Percentiles rank a stretch among this genome's conserved stretches.
phyloP scores from a whole-genome alignment of 805 yeast species.

The Schwanniomyces occidentalis region DNA sequence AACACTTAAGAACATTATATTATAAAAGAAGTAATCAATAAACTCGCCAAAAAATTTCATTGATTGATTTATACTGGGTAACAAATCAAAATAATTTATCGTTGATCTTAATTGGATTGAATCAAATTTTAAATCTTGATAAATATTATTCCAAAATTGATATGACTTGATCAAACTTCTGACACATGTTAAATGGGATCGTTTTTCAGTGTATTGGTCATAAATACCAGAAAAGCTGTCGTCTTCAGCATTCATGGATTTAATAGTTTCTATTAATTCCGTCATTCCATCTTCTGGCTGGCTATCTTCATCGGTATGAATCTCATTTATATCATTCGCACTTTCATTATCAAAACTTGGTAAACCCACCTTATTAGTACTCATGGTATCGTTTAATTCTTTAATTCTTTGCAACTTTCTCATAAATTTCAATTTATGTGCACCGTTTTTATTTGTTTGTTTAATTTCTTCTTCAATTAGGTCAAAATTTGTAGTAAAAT shows the following conservation, averaged over 20 bases:
- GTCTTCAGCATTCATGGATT: no score
- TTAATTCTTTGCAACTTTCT: not conserved
- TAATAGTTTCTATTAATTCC: no score
- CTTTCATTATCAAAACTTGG: no score
- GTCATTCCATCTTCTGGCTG: no score
- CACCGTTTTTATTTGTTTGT: not conserved
- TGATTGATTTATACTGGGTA: constrained; percentile 19
- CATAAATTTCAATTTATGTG: not conserved
- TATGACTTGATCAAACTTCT: constrained; percentile 14
- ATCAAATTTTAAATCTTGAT: constrained; percentile 28
- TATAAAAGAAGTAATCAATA: constrained; percentile 22
- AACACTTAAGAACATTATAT: constrained; percentile 8
- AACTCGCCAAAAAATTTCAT: constrained; percentile 20
- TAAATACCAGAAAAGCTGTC: no score
- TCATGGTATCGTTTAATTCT: not conserved
- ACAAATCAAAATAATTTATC: constrained; percentile 16
- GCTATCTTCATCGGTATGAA: no score
- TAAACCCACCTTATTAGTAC: no score
- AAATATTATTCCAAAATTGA: constrained; percentile 31
- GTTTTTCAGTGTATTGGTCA: no score
- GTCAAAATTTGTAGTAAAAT: constrained; percentile 1
- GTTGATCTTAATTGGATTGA: constrained; percentile 13
- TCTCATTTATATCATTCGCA: no score
- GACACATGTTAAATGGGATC: no score
- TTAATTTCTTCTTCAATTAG: not conserved